Base-by-base conservation (phyloP, 345 rosid genomes). In the Excoecaria cochinchinensis region DNA sequence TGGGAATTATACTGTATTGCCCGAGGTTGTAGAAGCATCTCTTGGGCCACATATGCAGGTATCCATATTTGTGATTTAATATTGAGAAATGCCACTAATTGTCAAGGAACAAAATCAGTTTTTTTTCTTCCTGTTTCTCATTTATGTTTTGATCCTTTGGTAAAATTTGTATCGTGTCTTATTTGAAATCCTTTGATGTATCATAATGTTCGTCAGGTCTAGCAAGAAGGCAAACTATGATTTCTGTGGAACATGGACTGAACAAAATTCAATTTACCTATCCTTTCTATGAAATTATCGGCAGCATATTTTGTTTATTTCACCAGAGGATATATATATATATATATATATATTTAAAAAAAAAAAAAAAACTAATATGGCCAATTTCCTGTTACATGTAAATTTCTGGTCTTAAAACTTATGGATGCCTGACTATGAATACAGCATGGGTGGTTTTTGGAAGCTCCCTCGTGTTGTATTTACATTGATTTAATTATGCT, bases 1-100 rank as follows among this genome's bases (percentile, higher is more conserved):
- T 77, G 99, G 98, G 70, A 93, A 92, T 74, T 92, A 96, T 80
- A 96, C 97, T 17, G 98, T 96, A 61, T 87, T 96, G 85, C 98
- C 98, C 0, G 99, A 96, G 87, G 99, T 93, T 72, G 99, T 96
- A 74, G 98, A 93, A 89, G 99, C 98, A 61, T 93, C 99, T 31
- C 95, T 96, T 63, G 98, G 97, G 72, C 99, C 99, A 15, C 98
- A 96, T 81, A 93, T 96, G 97, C 99, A 96, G 98, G 99, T 93
- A 88, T 55, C 40, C 13, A 70, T 69, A 31, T 50, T 47, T 47
- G 3, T 16, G 17, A 22, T 70, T 4, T 57, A 10, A 15, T 60
- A 53, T 61, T 40, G 69, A 14, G 24, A 40, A 57, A 19, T 16
- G 17, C 65, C 47, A n/a, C 4, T 39, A 22, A 25, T 22, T n/a